A percentile compares a stretch with the other conserved stretches of the same genome.
Conservation (phyloP, 2,329 filamentous ascomycete species). For the Fonsecaea pugnacius region DNA sequence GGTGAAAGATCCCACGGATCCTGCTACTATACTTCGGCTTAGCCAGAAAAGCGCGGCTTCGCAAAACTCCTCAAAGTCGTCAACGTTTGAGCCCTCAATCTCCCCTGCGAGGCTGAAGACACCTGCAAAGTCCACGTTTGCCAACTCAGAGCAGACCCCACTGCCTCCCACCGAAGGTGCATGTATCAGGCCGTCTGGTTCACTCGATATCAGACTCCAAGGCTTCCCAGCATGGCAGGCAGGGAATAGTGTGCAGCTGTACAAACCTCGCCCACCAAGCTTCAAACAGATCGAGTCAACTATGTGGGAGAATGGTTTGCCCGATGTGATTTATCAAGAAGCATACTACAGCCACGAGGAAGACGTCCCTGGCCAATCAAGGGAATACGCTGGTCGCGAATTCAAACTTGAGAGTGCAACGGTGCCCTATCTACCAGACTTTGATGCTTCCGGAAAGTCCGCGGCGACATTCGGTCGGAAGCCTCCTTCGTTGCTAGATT, state of each 20-base stretch:
- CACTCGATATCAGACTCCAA: neutral
- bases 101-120: slow-evolving; percentile 16
- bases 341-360: slow-evolving; percentile 82
- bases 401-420: slow-evolving; percentile 78
- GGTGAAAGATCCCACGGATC: slow-evolving; percentile 75
- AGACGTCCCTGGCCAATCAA: slow-evolving; percentile 75
- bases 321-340: slow-evolving; percentile 78
- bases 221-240: neutral
- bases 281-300: slow-evolving; percentile 56
- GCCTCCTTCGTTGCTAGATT: slow-evolving; percentile 54
- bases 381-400: slow-evolving; percentile 86
- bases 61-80: slow-evolving; percentile 45
- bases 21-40: slow-evolving; percentile 64
- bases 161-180: slow-evolving; percentile 12
- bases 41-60: slow-evolving; percentile 68
- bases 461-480: slow-evolving; percentile 62
- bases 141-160: slow-evolving; percentile 20
- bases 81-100: slow-evolving; percentile 23
- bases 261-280: slow-evolving; percentile 38
- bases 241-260: slow-evolving; percentile 11
- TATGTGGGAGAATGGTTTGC: slow-evolving; percentile 60
- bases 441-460: slow-evolving; percentile 67
- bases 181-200: slow-evolving; percentile 7
- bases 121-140: slow-evolving; percentile 7
- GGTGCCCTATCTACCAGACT: slow-evolving; percentile 77